Evolutionary conservation across 768 basidiomycete species (phyloP).

Genomic region (Crassisporium funariophilum): DNA sequence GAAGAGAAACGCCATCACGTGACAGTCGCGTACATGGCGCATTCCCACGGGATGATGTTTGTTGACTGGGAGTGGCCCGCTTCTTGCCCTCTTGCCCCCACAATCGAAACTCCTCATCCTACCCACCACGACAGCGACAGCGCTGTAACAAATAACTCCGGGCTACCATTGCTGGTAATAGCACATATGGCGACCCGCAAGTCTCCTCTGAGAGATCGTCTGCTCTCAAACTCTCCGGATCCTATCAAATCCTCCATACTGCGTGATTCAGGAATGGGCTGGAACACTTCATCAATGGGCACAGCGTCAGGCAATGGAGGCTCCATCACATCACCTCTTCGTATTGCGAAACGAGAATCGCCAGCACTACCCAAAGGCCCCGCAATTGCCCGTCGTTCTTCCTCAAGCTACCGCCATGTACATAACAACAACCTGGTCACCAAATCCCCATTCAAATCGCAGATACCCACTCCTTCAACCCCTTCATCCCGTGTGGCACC

Average conservation of each 20-base stretch:
- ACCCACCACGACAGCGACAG: constrained; percentile 11
- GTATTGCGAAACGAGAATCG: constrained; percentile 73
- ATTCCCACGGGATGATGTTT: constrained; percentile 44
- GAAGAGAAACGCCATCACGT: constrained; percentile 39
- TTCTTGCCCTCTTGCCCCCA: constrained; percentile 15
- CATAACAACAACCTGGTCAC: constrained; percentile 78
- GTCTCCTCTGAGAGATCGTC: constrained; percentile 58
- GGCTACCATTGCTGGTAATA: not conserved
- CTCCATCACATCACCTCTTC: constrained; percentile 63
- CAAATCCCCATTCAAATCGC: constrained; percentile 83
- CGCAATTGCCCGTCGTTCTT: constrained; percentile 67
- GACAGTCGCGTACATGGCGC: constrained; percentile 33
- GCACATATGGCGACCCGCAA: constrained; percentile 39
- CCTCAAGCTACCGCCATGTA: constrained; percentile 80
- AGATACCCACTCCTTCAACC: constrained; percentile 55
- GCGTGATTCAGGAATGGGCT: constrained; percentile 66
- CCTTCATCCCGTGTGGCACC: constrained; percentile 33
- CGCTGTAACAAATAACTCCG: constrained; percentile 6
- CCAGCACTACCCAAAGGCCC: constrained; percentile 44
- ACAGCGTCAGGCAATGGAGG: constrained; percentile 32
- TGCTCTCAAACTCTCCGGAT: constrained; percentile 65
- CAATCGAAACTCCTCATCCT: constrained; percentile 12
- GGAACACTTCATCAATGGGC: constrained; percentile 51
- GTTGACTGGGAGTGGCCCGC: constrained; percentile 35
- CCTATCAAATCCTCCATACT: constrained; percentile 64